These are phyloP conservation scores for Neobulgaria alba DNA, from an alignment of 2,329 filamentous ascomycete genomes.

Conservation along the genomic window DNA sequence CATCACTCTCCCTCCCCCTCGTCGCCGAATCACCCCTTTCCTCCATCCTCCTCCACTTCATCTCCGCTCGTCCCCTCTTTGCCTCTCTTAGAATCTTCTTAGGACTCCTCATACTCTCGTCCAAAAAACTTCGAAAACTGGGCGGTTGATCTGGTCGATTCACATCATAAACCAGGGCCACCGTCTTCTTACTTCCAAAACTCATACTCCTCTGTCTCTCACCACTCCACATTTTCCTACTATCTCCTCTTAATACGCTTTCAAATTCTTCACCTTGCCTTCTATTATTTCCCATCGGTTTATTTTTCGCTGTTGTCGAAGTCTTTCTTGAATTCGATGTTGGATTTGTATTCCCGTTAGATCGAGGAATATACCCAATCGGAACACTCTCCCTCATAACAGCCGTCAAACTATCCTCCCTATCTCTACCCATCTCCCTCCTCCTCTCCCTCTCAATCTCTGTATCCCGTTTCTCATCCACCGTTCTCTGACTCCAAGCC, in stretches of 20 bases:
- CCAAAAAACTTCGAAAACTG: not conserved
- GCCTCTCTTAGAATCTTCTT: not conserved
- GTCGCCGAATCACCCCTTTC: not conserved
- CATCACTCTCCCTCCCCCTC: not conserved
- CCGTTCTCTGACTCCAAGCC: not conserved
- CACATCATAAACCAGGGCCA: constrained; percentile 3
- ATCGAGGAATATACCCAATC: no score
- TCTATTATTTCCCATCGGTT: not conserved
- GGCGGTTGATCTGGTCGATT: constrained; percentile 4
- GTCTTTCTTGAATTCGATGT: not conserved
- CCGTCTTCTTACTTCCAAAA: not conserved
- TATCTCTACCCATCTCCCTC: not conserved
- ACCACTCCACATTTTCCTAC: not conserved
- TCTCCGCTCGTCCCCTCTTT: no score
- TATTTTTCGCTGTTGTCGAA: not conserved
- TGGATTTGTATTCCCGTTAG: not conserved
- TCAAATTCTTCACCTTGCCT: not conserved
- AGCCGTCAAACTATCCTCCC: not conserved
- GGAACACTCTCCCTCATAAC: no score
- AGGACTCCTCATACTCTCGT: not conserved
- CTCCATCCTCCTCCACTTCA: not conserved
- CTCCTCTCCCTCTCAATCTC: not conserved
- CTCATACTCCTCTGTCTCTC: not conserved
- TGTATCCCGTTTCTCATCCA: not conserved
- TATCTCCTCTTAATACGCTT: not conserved